These are phyloP conservation scores for Dactylella cylindrospora DNA, from an alignment of 2,329 filamentous ascomycete species.

Conservation along the genomic window DNA sequence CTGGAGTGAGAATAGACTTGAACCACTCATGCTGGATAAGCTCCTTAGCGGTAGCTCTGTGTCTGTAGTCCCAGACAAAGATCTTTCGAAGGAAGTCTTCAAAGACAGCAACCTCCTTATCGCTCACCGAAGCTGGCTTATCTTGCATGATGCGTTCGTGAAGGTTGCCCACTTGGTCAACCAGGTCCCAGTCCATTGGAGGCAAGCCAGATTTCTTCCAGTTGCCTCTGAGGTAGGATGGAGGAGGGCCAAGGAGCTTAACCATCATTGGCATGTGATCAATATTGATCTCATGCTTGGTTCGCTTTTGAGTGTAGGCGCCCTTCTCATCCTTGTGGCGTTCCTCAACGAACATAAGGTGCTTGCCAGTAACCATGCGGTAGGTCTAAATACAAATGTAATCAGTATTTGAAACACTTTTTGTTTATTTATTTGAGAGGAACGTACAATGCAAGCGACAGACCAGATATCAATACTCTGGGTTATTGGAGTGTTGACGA, in stretches of 20 bases:
- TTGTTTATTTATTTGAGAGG: neutral
- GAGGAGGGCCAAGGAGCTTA: slow-evolving; percentile 33
- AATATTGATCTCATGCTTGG: slow-evolving; percentile 26
- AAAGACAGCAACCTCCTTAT: slow-evolving; percentile 17
- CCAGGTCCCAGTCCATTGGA: slow-evolving; percentile 18
- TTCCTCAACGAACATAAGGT: slow-evolving; percentile 36
- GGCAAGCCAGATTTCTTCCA: slow-evolving; percentile 32
- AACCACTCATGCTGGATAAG: slow-evolving; percentile 39
- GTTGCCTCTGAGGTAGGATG: slow-evolving; percentile 26
- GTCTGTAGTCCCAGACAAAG: slow-evolving; percentile 34
- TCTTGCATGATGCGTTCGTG: slow-evolving; percentile 35
- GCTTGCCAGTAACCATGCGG: slow-evolving; percentile 33
- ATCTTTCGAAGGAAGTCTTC: slow-evolving; percentile 38
- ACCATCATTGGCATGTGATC: slow-evolving; percentile 43
- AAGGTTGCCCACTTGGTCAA: slow-evolving; percentile 14
- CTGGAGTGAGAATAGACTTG: slow-evolving; percentile 14
- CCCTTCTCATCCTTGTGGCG: slow-evolving; percentile 29
- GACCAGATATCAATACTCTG: slow-evolving; percentile 36
- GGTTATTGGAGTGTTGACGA: slow-evolving; percentile 29
- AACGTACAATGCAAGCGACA: slow-evolving; percentile 29
- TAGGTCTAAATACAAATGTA: slow-evolving; percentile 7
- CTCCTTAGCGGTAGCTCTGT: slow-evolving; percentile 29
- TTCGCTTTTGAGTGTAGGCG: slow-evolving; percentile 34
- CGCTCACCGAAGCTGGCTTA: slow-evolving; percentile 16
- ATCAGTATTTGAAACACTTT: neutral